phyloP scores from a whole-genome alignment of 2,329 filamentous ascomycete genomes.

The Chaetoscypha palmicola region DNA sequence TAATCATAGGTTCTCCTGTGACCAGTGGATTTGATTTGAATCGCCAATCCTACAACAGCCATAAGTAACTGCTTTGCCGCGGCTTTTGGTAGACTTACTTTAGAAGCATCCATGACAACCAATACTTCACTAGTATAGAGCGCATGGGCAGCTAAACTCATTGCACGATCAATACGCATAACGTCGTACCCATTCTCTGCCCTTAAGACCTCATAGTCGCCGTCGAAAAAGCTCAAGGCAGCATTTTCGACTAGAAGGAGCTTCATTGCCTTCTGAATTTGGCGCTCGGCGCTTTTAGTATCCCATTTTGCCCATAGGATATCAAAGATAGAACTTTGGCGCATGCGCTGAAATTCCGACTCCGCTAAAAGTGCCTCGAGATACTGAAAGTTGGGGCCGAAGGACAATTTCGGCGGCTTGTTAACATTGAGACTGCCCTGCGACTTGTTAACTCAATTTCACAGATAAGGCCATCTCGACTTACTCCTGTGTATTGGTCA shows the following conservation, averaged over 20 bases:
- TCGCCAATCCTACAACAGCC: conserved; percentile 30
- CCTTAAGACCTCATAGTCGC: conserved; percentile 29
- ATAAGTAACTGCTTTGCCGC: conserved; percentile 7
- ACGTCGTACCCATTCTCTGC: conserved; percentile 28
- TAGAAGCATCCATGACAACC: conserved; percentile 30
- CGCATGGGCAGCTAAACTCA: conserved; percentile 33
- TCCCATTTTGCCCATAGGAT: conserved; percentile 20
- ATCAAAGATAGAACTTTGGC: conserved; percentile 14
- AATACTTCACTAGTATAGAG: conserved; percentile 31
- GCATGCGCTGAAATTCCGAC: neutral
- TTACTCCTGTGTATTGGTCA: neutral
- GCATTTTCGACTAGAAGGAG: conserved; percentile 26
- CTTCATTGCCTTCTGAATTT: conserved; percentile 24
- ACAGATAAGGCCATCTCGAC: neutral
- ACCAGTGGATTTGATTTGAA: conserved; percentile 31
- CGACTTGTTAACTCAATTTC: neutral
- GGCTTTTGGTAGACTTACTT: conserved; percentile 24
- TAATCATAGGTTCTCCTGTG: conserved; percentile 23
- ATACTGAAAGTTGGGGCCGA: neutral
- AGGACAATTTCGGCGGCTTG: neutral
- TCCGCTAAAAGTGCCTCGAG: neutral
- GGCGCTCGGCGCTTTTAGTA: conserved; percentile 15
- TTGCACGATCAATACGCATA: conserved; percentile 22
- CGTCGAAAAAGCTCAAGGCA: conserved; percentile 32
- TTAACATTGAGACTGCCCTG: neutral